These are phyloP conservation scores for Setaria italica DNA, from an alignment of 202 grass and related monocot genomes.

Conservation along the genomic window DNA sequence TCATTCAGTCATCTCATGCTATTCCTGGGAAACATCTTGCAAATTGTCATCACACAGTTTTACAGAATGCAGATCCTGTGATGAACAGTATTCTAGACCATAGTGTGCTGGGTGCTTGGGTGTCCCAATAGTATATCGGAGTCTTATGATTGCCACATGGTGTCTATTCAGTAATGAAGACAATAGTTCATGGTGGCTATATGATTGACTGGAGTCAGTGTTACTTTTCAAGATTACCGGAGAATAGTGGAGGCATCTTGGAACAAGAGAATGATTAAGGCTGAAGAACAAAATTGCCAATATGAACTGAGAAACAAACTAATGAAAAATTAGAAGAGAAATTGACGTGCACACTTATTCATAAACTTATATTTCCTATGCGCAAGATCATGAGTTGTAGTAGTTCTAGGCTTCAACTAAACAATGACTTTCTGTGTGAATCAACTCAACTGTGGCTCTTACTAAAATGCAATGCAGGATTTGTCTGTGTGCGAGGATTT, in stretches of 20 bases:
- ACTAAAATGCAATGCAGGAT: constrained; percentile 51
- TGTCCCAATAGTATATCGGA: neutral
- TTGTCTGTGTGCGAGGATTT: constrained; percentile 71
- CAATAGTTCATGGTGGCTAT: constrained; percentile 1
- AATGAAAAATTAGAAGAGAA: neutral
- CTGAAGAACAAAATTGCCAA: constrained; percentile 16
- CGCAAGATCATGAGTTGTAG: neutral
- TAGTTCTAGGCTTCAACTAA: constrained; percentile 30
- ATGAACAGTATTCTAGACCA: constrained; percentile 26
- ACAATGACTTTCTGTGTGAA: neutral
- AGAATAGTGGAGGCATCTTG: neutral
- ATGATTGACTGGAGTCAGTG: neutral
- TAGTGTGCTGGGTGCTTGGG: neutral
- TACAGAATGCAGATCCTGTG: constrained; percentile 32
- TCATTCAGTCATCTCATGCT: constrained; percentile 20
- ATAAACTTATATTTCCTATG: constrained; percentile 17
- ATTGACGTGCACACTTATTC: neutral
- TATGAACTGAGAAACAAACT: neutral
- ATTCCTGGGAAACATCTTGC: constrained; percentile 20
- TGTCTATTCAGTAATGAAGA: neutral
- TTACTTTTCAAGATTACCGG: constrained; percentile 3
- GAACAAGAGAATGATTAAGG: neutral
- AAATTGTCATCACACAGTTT: constrained; percentile 28
- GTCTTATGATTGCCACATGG: neutral
- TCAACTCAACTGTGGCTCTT: constrained; percentile 6